Percentiles rank a stretch among this genome's conserved stretches.
phyloP scores from a whole-genome alignment of 345 rosid genomes.

The Cardamine occulta region DNA sequence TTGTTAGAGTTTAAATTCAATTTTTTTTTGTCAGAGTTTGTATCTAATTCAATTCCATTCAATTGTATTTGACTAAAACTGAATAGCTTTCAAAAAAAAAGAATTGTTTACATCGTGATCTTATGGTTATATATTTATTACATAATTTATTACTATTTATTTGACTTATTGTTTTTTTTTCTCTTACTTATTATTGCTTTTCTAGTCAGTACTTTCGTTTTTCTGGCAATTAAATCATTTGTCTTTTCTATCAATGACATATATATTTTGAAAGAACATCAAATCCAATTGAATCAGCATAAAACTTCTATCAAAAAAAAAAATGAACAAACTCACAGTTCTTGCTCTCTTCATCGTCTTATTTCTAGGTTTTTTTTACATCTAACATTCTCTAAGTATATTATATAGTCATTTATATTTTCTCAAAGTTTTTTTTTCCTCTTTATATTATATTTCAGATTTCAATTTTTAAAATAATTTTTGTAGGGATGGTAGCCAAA shows the following conservation, averaged over 20 bases:
- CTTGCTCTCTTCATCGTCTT: constrained; percentile 25
- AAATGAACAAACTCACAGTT: constrained; percentile 20
- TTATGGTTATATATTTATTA: too few relatives aligned
- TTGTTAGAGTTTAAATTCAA: neutral
- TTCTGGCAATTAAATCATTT: neutral
- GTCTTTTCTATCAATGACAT: neutral
- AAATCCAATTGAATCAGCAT: neutral
- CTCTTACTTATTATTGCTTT: too few relatives aligned
- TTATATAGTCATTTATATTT: neutral
- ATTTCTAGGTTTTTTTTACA: constrained; percentile 32
- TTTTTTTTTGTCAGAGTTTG: neutral
- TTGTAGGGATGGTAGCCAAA: constrained; percentile 25
- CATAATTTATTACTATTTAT: too few relatives aligned
- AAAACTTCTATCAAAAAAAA: neutral
- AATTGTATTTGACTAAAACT: neutral
- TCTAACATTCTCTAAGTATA: neutral
- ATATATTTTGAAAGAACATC: neutral
- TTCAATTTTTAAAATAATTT: neutral
- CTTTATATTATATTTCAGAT: neutral
- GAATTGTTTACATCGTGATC: too few relatives aligned
- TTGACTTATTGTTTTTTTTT: too few relatives aligned
- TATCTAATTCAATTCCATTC: neutral
- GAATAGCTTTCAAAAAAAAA: too few relatives aligned
- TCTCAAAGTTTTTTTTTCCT: neutral
- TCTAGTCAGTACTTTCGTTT: neutral